A percentile compares a stretch with the other conserved stretches of the same genome.
phyloP scores from a whole-genome alignment of 805 yeast genomes.

The Spathaspora arborariae region DNA sequence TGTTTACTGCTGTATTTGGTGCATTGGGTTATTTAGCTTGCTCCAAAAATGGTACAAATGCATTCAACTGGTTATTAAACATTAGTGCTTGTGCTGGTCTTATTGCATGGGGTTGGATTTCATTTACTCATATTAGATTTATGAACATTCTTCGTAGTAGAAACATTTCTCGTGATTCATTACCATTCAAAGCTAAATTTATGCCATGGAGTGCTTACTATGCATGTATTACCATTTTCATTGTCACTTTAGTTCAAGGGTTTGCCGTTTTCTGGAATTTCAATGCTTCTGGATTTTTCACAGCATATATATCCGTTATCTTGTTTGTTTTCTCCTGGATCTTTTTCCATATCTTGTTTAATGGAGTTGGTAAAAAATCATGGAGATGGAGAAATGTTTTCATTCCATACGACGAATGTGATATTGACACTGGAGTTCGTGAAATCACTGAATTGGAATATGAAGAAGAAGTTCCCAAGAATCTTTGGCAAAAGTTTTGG shows the following conservation, averaged over 20 bases:
- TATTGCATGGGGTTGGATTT: constrained; percentile 68
- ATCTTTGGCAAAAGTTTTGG: constrained; percentile 56
- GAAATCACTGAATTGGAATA: constrained; percentile 56
- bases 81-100: constrained; percentile 77
- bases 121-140: constrained; percentile 63
- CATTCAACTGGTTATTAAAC: constrained; percentile 69
- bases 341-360: constrained; percentile 50
- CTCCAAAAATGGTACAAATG: constrained; percentile 50
- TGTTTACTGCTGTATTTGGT: constrained; percentile 59
- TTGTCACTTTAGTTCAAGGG: constrained; percentile 70
- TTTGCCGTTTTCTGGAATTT: constrained; percentile 57
- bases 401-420: constrained; percentile 55
- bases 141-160: constrained; percentile 60
- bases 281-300: constrained; percentile 56
- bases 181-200: constrained; percentile 71
- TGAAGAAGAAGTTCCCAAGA: constrained; percentile 52
- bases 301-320: constrained; percentile 68
- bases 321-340: constrained; percentile 54
- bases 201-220: constrained; percentile 70
- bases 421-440: constrained; percentile 66
- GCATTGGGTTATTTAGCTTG: constrained; percentile 58
- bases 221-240: constrained; percentile 47
- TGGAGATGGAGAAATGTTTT: constrained; percentile 32
- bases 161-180: constrained; percentile 60
- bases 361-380: constrained; percentile 32